Evolutionary conservation across 345 rosid species (phyloP), one percentile per base, ranked within the genome.

Genomic region (Corchorus olitorius): DNA sequence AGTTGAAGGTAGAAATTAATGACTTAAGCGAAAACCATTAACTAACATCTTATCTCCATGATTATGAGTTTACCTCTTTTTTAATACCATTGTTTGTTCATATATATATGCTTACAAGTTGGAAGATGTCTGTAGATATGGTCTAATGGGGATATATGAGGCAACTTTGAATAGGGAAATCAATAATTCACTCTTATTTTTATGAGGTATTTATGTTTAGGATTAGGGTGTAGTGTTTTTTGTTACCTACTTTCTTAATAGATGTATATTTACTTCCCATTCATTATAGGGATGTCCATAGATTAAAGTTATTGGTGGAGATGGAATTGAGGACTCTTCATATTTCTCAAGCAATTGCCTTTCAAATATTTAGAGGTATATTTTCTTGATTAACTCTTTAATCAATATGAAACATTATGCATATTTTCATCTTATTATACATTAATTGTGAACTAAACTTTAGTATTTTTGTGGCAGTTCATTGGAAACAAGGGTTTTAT

Each of bases 261-360:
- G 19, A 11, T 33, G 37, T 34, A 70, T 52, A 33, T 27, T 70
- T 35, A 48, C 39, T 60, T 76, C 52, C 43, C 15, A 33, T 62
- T 75, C 53, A 20, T 80, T 75, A 65, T 60, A 91, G 95, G 58
- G 95, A 91, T 84, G 93, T 90, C 13, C 83, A n/a, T n/a, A 90
- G 76, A 88, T 91, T 68, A 89, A 91, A 81, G 88, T 91, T 62
- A 75, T 89, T 60, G 91, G 93, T 17, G 91, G 91, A 70, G 91
- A 89, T 83, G 84, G 87, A 53, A 82, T 89, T 73, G 95, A 91
- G 95, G 86, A 11, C 84, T 91, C 72, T 75, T 91, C 43, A 74
- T 89, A 64, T 87, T 89, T 65, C 86, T 87, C 3, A 83, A 82
- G 70, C 86, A 84, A 75, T 61, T 81, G 72, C 89, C 95, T 68